A percentile compares a stretch with the other conserved stretches of the same genome.
Evolutionary conservation across 1,284 basidiomycete genomes (phyloP).

Genomic region (Moesziomyces parantarcticus): DNA sequence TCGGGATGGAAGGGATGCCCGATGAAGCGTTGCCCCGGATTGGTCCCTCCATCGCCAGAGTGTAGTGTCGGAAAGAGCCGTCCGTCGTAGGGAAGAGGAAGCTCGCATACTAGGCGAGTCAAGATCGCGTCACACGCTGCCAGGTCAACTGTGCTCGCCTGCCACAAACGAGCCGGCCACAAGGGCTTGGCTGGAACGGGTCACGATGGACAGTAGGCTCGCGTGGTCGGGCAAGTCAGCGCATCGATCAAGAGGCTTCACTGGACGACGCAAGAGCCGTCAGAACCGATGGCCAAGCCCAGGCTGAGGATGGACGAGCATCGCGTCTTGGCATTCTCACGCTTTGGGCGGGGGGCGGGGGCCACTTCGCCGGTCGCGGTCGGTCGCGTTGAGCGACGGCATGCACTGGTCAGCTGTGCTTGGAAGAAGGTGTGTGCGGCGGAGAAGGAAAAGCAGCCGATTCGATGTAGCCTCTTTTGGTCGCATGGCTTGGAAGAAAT

Average conservation of each 20-base stretch:
- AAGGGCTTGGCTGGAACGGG: not conserved
- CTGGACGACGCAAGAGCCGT: not conserved
- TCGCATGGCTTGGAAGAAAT: not conserved
- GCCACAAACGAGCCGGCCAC: no score
- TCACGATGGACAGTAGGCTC: not conserved
- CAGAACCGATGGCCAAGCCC: not conserved
- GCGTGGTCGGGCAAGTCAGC: no score
- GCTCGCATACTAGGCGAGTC: not conserved
- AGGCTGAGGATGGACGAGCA: no score
- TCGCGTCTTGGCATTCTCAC: conserved; percentile 10
- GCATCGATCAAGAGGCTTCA: not conserved
- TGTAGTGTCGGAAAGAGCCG: not conserved
- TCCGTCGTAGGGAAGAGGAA: not conserved
- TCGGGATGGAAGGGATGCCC: not conserved
- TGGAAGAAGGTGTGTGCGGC: not conserved
- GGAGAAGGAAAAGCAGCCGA: not conserved
- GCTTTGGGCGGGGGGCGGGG: not conserved
- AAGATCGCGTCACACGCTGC: not conserved
- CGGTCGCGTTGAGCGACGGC: no score
- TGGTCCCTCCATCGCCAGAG: not conserved
- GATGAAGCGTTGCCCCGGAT: not conserved
- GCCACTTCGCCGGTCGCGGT: no score
- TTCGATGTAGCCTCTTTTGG: not conserved
- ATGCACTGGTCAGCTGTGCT: not conserved
- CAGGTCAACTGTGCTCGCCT: not conserved